Evolutionary conservation across 768 basidiomycete species (phyloP), one percentile per base, ranked within the genome.

Genomic region (Rhodosporidiobolus odoratus): DNA sequence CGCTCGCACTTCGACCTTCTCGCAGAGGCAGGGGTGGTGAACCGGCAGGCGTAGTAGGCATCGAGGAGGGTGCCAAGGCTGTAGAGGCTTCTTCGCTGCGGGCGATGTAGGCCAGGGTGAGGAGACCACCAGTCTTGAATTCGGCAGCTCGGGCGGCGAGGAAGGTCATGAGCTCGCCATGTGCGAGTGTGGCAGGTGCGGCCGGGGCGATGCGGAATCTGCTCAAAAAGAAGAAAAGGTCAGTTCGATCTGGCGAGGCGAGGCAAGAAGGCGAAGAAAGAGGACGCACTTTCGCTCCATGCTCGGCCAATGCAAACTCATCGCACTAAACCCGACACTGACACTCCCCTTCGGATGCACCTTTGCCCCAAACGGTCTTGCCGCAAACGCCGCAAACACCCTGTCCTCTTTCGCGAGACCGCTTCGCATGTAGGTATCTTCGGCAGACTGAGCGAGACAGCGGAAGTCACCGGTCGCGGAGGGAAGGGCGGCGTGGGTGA

Each of bases 231-330:
- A 21, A 5, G 12, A 12, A 3, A 19, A 23, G 4, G 35, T n/a
- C 16, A 32, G 38, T 10, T 43, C 16, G 5, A 13, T 30, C 41
- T 32, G 54, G 30, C 8, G 52, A 38, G 32, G 32, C 16, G 19
- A 21, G 57, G 35, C 7, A 27, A 23, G 38, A 3, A 6, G 30
- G 12, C 19, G 25, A 30, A 15, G 5, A 23, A 25, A 6, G 34
- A 48, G 15, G 37, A 17, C 72, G 47, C 65, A 73, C 73, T 70
- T 67, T 37, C 68, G 62, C 23, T 66, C 65, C 25, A 65, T 75
- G 27, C 52, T 66, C 4, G 72, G 69, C 75, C 75, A 76, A 43
- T 77, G 76, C 38, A 78, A 65, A 50, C 72, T 65, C 74, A 77
- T 72, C 13, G 76, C 72, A 13, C 68, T 67, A 61, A 74, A 74